These are phyloP conservation scores for Vitis rupestris DNA, from an alignment of 164 flowering plant species.

Conservation along the genomic window DNA sequence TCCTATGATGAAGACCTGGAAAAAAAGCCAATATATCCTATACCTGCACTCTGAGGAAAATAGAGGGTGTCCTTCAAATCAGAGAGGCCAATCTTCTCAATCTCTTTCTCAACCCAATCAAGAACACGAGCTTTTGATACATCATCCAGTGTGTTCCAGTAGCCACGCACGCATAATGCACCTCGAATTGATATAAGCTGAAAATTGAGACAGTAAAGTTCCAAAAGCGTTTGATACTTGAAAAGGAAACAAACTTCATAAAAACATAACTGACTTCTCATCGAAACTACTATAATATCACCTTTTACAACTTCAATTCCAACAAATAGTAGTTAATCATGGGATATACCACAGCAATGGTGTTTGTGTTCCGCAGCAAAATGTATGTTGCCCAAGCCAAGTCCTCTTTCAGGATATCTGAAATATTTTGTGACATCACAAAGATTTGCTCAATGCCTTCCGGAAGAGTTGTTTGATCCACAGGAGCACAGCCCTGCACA, in stretches of 20 bases:
- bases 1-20: not conserved
- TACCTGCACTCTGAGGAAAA: slow-evolving; percentile 66
- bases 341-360: slow-evolving; percentile 66
- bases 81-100: slow-evolving; percentile 52
- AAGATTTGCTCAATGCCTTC: slow-evolving; percentile 70
- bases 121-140: slow-evolving; percentile 37
- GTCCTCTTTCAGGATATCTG: slow-evolving; percentile 56
- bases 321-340: not conserved
- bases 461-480: slow-evolving; percentile 49
- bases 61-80: slow-evolving; percentile 66
- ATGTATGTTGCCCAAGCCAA: slow-evolving; percentile 90
- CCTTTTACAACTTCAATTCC: not conserved
- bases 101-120: slow-evolving; percentile 59
- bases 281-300: not conserved
- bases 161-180: slow-evolving; percentile 79
- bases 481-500: slow-evolving; percentile 58
- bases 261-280: not conserved
- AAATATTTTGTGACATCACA: slow-evolving; percentile 56
- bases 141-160: slow-evolving; percentile 64
- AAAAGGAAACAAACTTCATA: not conserved
- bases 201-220: not conserved
- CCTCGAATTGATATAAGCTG: slow-evolving; percentile 57
- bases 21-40: not conserved
- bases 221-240: not conserved
- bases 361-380: slow-evolving; percentile 74